A percentile compares a stretch with the other conserved stretches of the same genome.
Evolutionary conservation across 345 rosid genomes (phyloP).

Genomic region (Physaria fendleri): DNA sequence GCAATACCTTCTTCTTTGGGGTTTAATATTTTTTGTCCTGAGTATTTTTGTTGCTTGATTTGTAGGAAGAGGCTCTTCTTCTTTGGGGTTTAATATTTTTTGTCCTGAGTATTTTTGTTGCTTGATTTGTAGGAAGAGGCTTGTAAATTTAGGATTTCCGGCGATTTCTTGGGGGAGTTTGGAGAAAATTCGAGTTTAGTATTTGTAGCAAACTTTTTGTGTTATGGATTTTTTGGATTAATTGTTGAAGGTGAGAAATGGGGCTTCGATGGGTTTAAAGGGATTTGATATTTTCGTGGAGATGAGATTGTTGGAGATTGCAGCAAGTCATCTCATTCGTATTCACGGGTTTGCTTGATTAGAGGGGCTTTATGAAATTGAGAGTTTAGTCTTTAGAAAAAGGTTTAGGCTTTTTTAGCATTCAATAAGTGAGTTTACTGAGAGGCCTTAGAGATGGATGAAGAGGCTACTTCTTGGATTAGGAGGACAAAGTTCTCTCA

Average conservation of each 20-base stretch:
- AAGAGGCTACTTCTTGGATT: slow-evolving; percentile 72
- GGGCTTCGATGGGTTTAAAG: slow-evolving; percentile 9
- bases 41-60: slow-evolving; percentile 12
- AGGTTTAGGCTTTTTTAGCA: slow-evolving; percentile 19
- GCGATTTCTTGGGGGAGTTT: slow-evolving; percentile 38
- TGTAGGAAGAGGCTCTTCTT: slow-evolving; percentile 29
- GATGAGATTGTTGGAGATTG: slow-evolving; percentile 32
- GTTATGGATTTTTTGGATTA: not conserved
- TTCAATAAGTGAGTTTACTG: not conserved
- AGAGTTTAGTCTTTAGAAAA: slow-evolving; percentile 7
- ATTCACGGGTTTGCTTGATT: slow-evolving; percentile 36
- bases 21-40: no score
- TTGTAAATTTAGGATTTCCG: slow-evolving; percentile 42
- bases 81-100: no score
- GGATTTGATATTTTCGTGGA: slow-evolving; percentile 21
- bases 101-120: slow-evolving; percentile 2
- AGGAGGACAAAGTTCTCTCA: slow-evolving; percentile 89
- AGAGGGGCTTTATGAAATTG: slow-evolving; percentile 17
- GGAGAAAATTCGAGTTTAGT: slow-evolving; percentile 16
- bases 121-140: slow-evolving; percentile 27
- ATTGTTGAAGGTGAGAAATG: slow-evolving; percentile 7
- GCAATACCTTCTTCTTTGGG: not conserved
- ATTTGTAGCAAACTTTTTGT: not conserved
- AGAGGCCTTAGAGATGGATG: slow-evolving; percentile 47
- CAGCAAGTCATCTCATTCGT: slow-evolving; percentile 13